These are phyloP conservation scores for Mallotus repandus DNA, from an alignment of 441 rosid genomes.

Conservation along the genomic window DNA sequence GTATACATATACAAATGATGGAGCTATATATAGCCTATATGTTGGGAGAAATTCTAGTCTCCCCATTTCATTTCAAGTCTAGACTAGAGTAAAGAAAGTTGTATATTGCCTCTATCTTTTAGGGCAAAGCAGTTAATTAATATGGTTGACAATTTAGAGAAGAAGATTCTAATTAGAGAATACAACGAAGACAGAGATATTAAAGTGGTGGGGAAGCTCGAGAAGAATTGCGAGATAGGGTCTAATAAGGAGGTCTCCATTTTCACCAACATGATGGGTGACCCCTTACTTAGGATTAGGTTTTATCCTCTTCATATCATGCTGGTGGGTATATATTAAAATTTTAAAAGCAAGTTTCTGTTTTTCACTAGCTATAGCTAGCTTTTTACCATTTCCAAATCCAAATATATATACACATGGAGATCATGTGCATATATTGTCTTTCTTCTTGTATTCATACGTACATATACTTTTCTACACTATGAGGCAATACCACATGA, in stretches of 20 bases:
- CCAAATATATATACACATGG: too few species aligned
- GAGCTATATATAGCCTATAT: too few species aligned
- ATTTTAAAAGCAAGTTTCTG: neutral
- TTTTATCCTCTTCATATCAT: conserved; percentile 47
- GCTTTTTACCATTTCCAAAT: neutral
- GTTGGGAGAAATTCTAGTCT: neutral
- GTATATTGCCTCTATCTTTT: conserved; percentile 4
- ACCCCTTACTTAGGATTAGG: conserved; percentile 59
- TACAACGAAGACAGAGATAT: conserved; percentile 45
- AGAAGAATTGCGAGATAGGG: conserved; percentile 47
- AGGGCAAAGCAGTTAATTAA: neutral
- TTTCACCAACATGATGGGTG: conserved; percentile 43
- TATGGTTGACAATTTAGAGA: conserved; percentile 35
- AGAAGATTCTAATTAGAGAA: conserved; percentile 46
- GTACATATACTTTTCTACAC: neutral
- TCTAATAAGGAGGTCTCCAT: conserved; percentile 45
- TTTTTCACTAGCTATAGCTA: neutral
- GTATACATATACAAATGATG: too few species aligned
- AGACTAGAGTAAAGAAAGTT: neutral
- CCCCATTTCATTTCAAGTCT: neutral
- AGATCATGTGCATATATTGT: neutral
- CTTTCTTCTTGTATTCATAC: neutral
- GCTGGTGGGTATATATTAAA: conserved; percentile 42
- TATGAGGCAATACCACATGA: conserved; percentile 3
- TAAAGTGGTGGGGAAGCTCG: conserved; percentile 56